Evolutionary conservation across 2,329 filamentous ascomycete species (phyloP).

Genomic region (Epichloe gansuensis): DNA sequence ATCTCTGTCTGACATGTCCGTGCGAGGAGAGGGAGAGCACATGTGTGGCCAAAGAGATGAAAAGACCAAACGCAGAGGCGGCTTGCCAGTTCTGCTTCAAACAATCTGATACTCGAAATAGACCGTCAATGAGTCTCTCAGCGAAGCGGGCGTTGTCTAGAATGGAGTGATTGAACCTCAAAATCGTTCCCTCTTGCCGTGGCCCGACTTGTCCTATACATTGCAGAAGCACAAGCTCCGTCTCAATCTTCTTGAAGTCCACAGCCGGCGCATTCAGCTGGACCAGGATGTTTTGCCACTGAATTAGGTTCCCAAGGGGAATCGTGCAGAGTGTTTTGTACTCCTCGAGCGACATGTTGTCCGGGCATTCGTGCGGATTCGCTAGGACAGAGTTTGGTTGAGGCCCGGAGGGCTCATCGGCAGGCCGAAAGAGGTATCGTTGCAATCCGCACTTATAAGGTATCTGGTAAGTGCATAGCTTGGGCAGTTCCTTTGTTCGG

Average conservation of each 20-base stretch:
- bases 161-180: slow-evolving; percentile 5
- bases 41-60: neutral
- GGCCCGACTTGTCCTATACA: slow-evolving; percentile 12
- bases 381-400: slow-evolving; percentile 41
- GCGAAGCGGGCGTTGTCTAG: neutral
- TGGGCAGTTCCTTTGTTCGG: neutral
- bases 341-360: slow-evolving; percentile 36
- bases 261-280: slow-evolving; percentile 13
- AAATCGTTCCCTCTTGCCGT: fast-evolving
- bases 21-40: neutral
- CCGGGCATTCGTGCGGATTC: slow-evolving; percentile 33
- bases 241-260: slow-evolving; percentile 15
- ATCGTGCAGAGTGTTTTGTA: slow-evolving; percentile 28
- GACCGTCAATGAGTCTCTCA: neutral
- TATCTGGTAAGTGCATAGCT: slow-evolving; percentile 9
- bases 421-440: slow-evolving; percentile 8
- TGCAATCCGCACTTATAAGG: slow-evolving; percentile 7
- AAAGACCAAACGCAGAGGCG: neutral
- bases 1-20: neutral
- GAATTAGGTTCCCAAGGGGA: slow-evolving; percentile 8
- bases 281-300: slow-evolving; percentile 12
- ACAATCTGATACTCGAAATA: neutral
- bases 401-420: slow-evolving; percentile 1
- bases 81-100: slow-evolving; percentile 3
- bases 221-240: slow-evolving; percentile 11